A percentile compares a stretch with the other conserved stretches of the same genome.
phyloP scores from a whole-genome alignment of 257 asterid species.

The Nicotiana tomentosiformis region DNA sequence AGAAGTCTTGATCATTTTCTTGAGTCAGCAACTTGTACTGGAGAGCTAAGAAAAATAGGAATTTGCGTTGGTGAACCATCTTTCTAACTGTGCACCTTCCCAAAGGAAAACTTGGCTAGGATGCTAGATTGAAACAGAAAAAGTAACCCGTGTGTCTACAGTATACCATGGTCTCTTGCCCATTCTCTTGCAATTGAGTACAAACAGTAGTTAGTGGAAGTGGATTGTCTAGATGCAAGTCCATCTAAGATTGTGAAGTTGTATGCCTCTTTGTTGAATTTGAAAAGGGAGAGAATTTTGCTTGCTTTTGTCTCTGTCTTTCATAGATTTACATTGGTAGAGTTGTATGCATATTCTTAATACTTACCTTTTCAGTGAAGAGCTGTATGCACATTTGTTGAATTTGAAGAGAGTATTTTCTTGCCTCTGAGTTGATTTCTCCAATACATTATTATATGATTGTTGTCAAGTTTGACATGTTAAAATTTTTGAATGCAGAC shows the following conservation, averaged over 20 bases:
- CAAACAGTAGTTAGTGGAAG: neutral
- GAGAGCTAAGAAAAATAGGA: neutral
- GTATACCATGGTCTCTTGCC: neutral
- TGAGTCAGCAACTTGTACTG: neutral
- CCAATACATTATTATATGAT: neutral
- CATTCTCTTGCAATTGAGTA: neutral
- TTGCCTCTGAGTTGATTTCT: neutral
- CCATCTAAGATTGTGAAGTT: neutral
- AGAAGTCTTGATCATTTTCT: neutral
- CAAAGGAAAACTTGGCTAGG: neutral
- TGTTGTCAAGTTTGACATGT: neutral
- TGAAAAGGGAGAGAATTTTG: neutral
- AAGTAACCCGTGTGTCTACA: neutral
- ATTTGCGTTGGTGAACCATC: neutral
- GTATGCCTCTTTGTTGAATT: neutral
- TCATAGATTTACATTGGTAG: neutral
- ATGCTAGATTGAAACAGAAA: neutral
- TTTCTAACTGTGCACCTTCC: neutral
- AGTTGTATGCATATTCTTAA: neutral
- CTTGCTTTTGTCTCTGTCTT: neutral
- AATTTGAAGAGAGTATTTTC: neutral
- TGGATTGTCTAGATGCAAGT: neutral
- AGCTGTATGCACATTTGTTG: neutral
- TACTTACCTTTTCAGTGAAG: neutral
- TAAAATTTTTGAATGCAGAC: slow-evolving; percentile 50